Conservation (phyloP, 2,329 filamentous ascomycete species). For the Beauveria medogensis region DNA sequence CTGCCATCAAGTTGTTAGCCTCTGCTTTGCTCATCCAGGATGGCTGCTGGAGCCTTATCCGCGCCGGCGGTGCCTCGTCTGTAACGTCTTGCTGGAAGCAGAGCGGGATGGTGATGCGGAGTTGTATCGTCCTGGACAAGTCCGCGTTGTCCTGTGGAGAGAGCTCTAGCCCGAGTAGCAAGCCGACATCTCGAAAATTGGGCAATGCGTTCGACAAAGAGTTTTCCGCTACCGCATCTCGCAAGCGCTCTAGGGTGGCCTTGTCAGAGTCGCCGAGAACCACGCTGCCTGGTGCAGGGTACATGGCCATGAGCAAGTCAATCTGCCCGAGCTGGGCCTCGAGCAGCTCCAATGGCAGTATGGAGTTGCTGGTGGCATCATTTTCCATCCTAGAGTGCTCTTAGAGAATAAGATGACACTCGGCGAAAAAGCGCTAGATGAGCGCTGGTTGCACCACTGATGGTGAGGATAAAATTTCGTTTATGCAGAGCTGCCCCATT, state of each 20-base stretch:
- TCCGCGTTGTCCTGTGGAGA: slow-evolving; percentile 13
- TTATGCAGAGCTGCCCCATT: background rate
- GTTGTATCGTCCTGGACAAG: slow-evolving; percentile 17
- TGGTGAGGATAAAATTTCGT: too few species aligned
- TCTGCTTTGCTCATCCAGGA: slow-evolving; percentile 45
- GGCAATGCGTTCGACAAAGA: background rate
- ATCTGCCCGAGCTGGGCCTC: slow-evolving; percentile 40
- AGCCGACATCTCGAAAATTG: background rate
- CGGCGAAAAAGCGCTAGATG: background rate
- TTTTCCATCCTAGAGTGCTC: background rate
- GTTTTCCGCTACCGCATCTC: background rate
- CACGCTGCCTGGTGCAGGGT: slow-evolving; percentile 30
- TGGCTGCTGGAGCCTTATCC: slow-evolving; percentile 39
- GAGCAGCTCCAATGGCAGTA: slow-evolving; percentile 34
- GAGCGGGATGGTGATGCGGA: slow-evolving; percentile 30
- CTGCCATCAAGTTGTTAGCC: slow-evolving; percentile 26
- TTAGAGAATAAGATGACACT: background rate
- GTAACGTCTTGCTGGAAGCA: background rate
- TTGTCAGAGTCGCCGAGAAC: slow-evolving; percentile 18
- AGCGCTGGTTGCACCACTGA: background rate
- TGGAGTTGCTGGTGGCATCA: too few species aligned
- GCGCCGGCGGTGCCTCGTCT: slow-evolving; percentile 32
- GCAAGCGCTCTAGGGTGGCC: slow-evolving; percentile 14
- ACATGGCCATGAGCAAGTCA: slow-evolving; percentile 47
- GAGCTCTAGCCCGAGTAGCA: background rate